phyloP scores from a whole-genome alignment of 352 stramenopile species.

The Phytophthora ohioensis region DNA sequence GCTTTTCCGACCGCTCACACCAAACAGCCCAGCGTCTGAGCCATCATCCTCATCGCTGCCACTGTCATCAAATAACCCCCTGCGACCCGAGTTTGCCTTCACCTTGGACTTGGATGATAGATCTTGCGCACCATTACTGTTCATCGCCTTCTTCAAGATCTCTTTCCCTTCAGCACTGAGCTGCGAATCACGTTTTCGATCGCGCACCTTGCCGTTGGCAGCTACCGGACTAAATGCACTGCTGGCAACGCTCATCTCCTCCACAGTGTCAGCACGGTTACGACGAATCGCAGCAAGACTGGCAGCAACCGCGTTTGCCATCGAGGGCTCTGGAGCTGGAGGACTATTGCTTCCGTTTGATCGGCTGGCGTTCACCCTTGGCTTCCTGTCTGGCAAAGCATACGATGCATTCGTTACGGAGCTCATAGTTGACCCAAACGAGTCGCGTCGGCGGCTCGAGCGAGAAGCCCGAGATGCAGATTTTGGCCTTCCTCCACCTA shows the following conservation, averaged over 20 bases:
- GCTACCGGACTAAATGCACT: slow-evolving; percentile 30
- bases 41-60: slow-evolving; percentile 63
- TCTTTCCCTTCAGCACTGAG: slow-evolving; percentile 81
- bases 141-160: slow-evolving; percentile 76
- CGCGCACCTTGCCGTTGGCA: slow-evolving; percentile 40
- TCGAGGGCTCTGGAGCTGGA: slow-evolving; percentile 39
- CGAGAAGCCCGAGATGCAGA: slow-evolving; percentile 33
- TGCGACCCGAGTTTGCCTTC: slow-evolving; percentile 48
- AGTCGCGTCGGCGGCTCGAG: slow-evolving; percentile 50
- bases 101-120: slow-evolving; percentile 31
- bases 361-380: slow-evolving; percentile 28
- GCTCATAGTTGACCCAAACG: slow-evolving; percentile 60
- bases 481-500: slow-evolving; percentile 56
- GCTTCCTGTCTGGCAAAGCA: slow-evolving; percentile 27
- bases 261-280: slow-evolving; percentile 71
- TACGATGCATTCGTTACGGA: slow-evolving; percentile 35
- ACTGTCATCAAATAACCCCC: slow-evolving; percentile 86
- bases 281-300: slow-evolving; percentile 79
- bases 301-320: slow-evolving; percentile 76
- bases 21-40: slow-evolving; percentile 62
- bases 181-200: slow-evolving; percentile 75
- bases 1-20: slow-evolving; percentile 34
- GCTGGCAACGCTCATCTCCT: slow-evolving; percentile 42
- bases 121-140: slow-evolving; percentile 26
- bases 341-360: slow-evolving; percentile 26